phyloP scores from a whole-genome alignment of 2,329 filamentous ascomycete species.

The Periconia sp. region DNA sequence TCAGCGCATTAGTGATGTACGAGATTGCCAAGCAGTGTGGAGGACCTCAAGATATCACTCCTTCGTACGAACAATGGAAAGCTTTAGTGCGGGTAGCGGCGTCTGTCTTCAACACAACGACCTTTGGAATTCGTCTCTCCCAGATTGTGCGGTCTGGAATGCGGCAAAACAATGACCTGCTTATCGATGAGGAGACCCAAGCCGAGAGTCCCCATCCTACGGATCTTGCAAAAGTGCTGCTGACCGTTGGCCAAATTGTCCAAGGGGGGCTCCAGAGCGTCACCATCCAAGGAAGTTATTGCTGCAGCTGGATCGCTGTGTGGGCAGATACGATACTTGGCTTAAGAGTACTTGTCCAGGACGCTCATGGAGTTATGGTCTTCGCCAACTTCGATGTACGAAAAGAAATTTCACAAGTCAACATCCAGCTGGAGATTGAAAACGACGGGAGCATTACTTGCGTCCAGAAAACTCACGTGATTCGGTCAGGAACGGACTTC shows the following conservation, averaged over 20 bases:
- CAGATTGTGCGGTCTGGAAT: slow-evolving; percentile 2
- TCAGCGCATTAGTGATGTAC: slow-evolving; percentile 6
- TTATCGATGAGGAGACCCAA: too few species aligned
- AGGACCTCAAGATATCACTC: slow-evolving; percentile 1
- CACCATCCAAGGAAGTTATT: slow-evolving; percentile 1
- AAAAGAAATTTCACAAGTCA: not conserved
- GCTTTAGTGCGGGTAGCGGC: slow-evolving; percentile 4
- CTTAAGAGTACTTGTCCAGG: slow-evolving; percentile 3
- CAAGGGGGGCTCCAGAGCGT: not conserved
- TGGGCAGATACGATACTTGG: slow-evolving; percentile 8
- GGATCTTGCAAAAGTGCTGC: slow-evolving; percentile 3
- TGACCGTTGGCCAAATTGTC: slow-evolving; percentile 1
- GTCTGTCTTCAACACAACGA: slow-evolving; percentile 4
- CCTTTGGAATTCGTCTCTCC: slow-evolving; percentile 3
- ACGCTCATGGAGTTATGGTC: not conserved
- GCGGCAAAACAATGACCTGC: too few species aligned
- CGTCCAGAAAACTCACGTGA: not conserved
- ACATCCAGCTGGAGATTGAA: not conserved
- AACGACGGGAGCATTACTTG: not conserved
- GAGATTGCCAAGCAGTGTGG: slow-evolving; percentile 7
- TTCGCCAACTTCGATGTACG: not conserved
- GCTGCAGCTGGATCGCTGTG: slow-evolving; percentile 7
- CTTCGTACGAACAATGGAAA: slow-evolving; percentile 11
- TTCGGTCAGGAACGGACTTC: slow-evolving; percentile 3
- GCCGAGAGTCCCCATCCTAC: slow-evolving; percentile 1